These are phyloP conservation scores for Ustilago xerochloae DNA, from an alignment of 1,284 basidiomycete species.

Conservation along the genomic window DNA sequence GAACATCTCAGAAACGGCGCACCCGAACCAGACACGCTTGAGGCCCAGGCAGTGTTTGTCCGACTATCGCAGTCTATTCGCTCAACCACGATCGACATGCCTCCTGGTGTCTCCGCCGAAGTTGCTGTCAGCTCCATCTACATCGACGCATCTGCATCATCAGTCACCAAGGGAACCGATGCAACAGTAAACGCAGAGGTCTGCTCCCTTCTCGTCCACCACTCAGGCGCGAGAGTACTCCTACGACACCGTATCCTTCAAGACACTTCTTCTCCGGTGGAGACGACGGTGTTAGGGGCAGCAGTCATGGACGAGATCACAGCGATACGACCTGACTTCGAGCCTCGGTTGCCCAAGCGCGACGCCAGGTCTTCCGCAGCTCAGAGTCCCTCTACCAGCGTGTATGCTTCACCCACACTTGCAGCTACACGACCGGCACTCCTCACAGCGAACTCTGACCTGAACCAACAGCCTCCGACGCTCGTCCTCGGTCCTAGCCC, in stretches of 20 bases:
- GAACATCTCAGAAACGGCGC: slow-evolving; percentile 24
- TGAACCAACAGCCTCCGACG: slow-evolving; percentile 1
- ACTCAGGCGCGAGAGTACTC: slow-evolving; percentile 41
- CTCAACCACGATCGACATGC: slow-evolving; percentile 27
- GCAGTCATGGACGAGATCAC: slow-evolving; percentile 55
- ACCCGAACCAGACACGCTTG: slow-evolving; percentile 20
- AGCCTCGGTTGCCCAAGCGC: slow-evolving; percentile 45
- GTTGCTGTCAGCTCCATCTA: slow-evolving; percentile 29
- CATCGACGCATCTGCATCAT: slow-evolving; percentile 22
- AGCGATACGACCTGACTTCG: slow-evolving; percentile 56
- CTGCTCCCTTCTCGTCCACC: slow-evolving; percentile 44
- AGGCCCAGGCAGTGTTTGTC: slow-evolving; percentile 20
- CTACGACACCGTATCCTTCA: slow-evolving; percentile 37
- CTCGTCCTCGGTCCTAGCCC: slow-evolving; percentile 41
- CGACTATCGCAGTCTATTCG: slow-evolving; percentile 24
- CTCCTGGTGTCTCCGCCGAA: slow-evolving; percentile 15
- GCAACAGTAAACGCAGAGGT: neutral
- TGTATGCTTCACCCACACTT: slow-evolving; percentile 38
- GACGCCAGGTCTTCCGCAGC: slow-evolving; percentile 26
- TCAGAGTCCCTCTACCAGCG: slow-evolving; percentile 27
- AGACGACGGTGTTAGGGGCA: slow-evolving; percentile 53
- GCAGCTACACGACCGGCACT: slow-evolving; percentile 12
- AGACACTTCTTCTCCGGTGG: slow-evolving; percentile 4
- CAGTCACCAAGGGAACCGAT: neutral
- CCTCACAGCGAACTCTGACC: neutral